Percentiles rank a stretch among this genome's conserved stretches.
phyloP scores from a whole-genome alignment of 768 basidiomycete genomes.

The Boletus eberwhitei region DNA sequence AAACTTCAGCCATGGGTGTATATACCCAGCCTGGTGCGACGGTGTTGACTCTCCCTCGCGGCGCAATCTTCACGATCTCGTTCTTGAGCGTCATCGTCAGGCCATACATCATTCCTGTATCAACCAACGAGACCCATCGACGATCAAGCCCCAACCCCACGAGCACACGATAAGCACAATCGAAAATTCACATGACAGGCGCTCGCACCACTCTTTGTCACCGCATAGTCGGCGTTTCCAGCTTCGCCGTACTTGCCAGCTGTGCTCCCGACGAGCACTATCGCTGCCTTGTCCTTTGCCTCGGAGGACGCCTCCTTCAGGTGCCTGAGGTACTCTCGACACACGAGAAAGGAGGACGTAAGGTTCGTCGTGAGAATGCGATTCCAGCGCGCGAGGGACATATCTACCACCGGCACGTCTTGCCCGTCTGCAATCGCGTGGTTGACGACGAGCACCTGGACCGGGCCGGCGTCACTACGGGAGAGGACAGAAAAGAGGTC shows the following conservation, averaged over 20 bases:
- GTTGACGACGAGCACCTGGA: slow-evolving; percentile 59
- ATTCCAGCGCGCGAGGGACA: slow-evolving; percentile 63
- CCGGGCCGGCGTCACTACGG: slow-evolving; percentile 33
- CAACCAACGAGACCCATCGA: background rate
- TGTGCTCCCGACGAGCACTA: slow-evolving; percentile 65
- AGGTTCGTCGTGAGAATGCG: slow-evolving; percentile 56
- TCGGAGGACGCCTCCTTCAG: slow-evolving; percentile 37
- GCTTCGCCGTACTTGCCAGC: slow-evolving; percentile 71
- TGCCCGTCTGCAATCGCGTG: slow-evolving; percentile 49
- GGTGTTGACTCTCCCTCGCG: slow-evolving; percentile 60
- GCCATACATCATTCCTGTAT: slow-evolving; percentile 66
- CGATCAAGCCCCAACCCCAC: background rate
- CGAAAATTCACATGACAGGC: background rate
- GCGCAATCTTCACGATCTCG: slow-evolving; percentile 72
- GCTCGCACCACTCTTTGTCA: slow-evolving; percentile 57
- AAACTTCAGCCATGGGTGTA: slow-evolving; percentile 61
- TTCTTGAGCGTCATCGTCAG: slow-evolving; percentile 65
- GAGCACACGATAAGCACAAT: background rate
- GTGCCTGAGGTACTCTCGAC: slow-evolving; percentile 52
- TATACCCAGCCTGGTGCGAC: slow-evolving; percentile 65
- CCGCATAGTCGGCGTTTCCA: slow-evolving; percentile 60
- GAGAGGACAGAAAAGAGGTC: slow-evolving; percentile 43
- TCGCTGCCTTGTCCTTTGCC: slow-evolving; percentile 49
- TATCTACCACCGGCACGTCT: slow-evolving; percentile 48
- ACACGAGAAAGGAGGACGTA: slow-evolving; percentile 61